Evolutionary conservation across 2,329 filamentous ascomycete species (phyloP), one percentile per base, ranked within the genome.

Genomic region (Claviceps sp.): DNA sequence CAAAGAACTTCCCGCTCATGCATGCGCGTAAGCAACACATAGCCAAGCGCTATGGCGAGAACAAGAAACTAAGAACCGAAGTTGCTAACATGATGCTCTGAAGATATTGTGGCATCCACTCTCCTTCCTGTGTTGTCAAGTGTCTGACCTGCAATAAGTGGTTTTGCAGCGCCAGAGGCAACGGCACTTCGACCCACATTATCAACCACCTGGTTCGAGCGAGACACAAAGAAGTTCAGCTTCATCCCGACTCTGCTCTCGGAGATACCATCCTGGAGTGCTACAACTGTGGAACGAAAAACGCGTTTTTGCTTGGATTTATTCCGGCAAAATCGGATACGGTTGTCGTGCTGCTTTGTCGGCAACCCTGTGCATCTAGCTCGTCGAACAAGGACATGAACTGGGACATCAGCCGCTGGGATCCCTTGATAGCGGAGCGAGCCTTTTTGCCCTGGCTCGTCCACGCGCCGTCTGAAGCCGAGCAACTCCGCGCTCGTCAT

Each of bases 211-310:
- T 98, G 37, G 93, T 98, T 54, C 86, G 94, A 62, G 91, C 94
- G 57, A 86, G 93, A 57, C 93, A 98, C 74, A 98, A 97, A 75
- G 94, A 98, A 72, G 93, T 98, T 50, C 91, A 96, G 68, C 81
- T 98, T 51, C 93, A 98, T 66, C 91, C 93, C 7, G 83, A 85
- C 59, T 97, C 93, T 17, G 84, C 89, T 7, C 82, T 98, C 11
- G 93, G 93, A 57, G 94, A 98, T 65, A 98, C 93, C 1, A 88
- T 94, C 39, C 79, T 98, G 56, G 93, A 98, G 73, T 98, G 93
- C 72, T 98, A 98, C 74, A 97, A 96, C 71, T 98, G 93, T 68
- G 93, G 91, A 46, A 96, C 88, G n/a, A 97, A 96, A 72, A 98
- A 98, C 66, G 91, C 96, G 47, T 98, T 98, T 61, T 76, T 97